These are phyloP conservation scores for Picocystis sp. DNA, from an alignment of 163 green algal species.

Conservation along the genomic window DNA sequence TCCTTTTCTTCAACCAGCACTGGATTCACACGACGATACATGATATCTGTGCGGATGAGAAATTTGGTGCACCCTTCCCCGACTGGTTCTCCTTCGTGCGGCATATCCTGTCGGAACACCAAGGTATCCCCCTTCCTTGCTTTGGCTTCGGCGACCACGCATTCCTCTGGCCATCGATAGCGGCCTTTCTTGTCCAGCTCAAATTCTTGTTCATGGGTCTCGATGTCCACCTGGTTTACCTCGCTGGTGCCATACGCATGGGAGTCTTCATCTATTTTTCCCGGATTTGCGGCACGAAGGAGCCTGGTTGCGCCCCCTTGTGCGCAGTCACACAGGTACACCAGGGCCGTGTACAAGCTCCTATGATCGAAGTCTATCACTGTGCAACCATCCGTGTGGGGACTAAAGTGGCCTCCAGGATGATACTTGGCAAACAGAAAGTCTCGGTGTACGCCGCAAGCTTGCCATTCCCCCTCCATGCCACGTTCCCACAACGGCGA, in stretches of 20 bases:
- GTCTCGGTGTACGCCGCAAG: conserved; percentile 12
- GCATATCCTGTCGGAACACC: conserved; percentile 14
- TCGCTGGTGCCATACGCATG: no score
- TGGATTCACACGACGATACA: conserved; percentile 10
- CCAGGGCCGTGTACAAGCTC: conserved; percentile 14
- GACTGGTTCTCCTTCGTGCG: conserved; percentile 17
- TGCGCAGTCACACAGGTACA: conserved; percentile 17
- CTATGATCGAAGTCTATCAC: conserved; percentile 18
- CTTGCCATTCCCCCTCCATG: conserved; percentile 11
- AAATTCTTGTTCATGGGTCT: neutral
- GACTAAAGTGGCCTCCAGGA: conserved; percentile 14
- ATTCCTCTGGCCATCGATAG: conserved; percentile 12
- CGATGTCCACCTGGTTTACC: neutral
- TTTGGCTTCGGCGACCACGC: neutral
- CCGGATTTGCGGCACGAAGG: no score
- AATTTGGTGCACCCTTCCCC: conserved; percentile 8
- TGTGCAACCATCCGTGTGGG: conserved; percentile 17
- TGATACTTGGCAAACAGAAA: conserved; percentile 16
- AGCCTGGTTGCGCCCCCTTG: conserved; percentile 14
- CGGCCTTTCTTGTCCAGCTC: neutral
- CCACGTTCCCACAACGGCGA: conserved; percentile 1
- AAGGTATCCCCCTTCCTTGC: conserved; percentile 6
- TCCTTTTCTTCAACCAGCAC: conserved; percentile 8
- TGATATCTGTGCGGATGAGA: conserved; percentile 21
- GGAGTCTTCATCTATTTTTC: no score